These are phyloP conservation scores for Schizosaccharomyces japonicus DNA, from an alignment of 805 yeast species.

Conservation along the genomic window DNA sequence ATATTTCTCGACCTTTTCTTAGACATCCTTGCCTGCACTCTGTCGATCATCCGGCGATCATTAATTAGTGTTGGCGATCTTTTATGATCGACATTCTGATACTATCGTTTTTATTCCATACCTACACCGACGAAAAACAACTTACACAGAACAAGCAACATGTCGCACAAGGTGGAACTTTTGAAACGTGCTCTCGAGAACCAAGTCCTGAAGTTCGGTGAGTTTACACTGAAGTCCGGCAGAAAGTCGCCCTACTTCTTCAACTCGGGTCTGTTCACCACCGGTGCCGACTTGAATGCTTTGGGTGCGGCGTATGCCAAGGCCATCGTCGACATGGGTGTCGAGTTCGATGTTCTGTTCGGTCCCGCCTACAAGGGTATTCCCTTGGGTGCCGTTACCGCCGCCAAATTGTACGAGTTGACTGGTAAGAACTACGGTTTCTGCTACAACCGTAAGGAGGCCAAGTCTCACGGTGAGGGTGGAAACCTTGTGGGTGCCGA, in stretches of 20 bases:
- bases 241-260: slow-evolving; percentile 89
- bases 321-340: slow-evolving; percentile 50
- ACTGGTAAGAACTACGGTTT: slow-evolving; percentile 56
- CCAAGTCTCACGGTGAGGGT: slow-evolving; percentile 96
- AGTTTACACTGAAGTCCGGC: slow-evolving; percentile 34
- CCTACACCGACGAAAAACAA: too few relatives aligned
- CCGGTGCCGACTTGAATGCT: slow-evolving; percentile 54
- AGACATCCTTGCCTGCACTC: too few relatives aligned
- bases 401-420: slow-evolving; percentile 74
- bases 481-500: slow-evolving; percentile 77
- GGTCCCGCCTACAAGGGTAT: slow-evolving; percentile 98
- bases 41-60: too few relatives aligned
- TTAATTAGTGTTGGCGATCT: too few relatives aligned
- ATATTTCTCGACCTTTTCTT: too few relatives aligned
- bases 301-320: slow-evolving; percentile 75
- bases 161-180: slow-evolving; percentile 18
- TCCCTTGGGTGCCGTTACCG: slow-evolving; percentile 80
- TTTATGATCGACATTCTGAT: too few relatives aligned
- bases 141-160: not conserved
- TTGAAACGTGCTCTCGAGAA: slow-evolving; percentile 62
- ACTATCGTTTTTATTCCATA: too few relatives aligned
- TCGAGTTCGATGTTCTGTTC: slow-evolving; percentile 72
- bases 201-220: slow-evolving; percentile 67
- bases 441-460: slow-evolving; percentile 83
- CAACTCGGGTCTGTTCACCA: slow-evolving; percentile 72